phyloP scores from a whole-genome alignment of 371 early-diverging fungal genomes.

The Actinomucor elegans region DNA sequence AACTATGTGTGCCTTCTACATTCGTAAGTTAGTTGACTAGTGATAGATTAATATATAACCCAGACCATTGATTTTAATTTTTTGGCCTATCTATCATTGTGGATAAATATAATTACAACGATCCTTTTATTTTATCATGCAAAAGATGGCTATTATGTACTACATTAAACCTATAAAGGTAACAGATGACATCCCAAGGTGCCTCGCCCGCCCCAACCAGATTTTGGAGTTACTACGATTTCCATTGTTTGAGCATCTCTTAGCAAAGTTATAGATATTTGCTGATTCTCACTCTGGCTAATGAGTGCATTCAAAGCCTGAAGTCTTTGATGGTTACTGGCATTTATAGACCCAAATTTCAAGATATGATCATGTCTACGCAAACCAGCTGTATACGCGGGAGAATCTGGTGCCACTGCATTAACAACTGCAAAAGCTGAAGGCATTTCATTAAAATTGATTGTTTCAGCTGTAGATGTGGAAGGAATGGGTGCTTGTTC shows the following conservation, averaged over 20 bases:
- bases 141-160: no score
- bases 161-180: conserved; percentile 17
- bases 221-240: conserved; percentile 55
- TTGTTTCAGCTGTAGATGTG: background rate
- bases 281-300: conserved; percentile 51
- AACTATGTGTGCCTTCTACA: no score
- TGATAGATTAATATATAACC: no score
- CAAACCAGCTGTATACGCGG: conserved; percentile 71
- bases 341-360: conserved; percentile 57
- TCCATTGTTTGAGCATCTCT: conserved; percentile 34
- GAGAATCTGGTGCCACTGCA: conserved; percentile 80
- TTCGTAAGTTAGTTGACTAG: no score
- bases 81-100: no score
- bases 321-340: conserved; percentile 47
- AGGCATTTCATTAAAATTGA: background rate
- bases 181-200: conserved; percentile 67
- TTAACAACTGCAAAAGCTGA: conserved; percentile 80
- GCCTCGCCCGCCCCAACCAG: conserved; percentile 77
- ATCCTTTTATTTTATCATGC: background rate
- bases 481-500: conserved; percentile 1
- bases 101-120: no score
- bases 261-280: conserved; percentile 44
- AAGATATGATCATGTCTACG: conserved; percentile 63
- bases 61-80: no score
- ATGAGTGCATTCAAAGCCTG: conserved; percentile 57